phyloP scores from a whole-genome alignment of 2,329 filamentous ascomycete species.

The Colletotrichum zoysiae region DNA sequence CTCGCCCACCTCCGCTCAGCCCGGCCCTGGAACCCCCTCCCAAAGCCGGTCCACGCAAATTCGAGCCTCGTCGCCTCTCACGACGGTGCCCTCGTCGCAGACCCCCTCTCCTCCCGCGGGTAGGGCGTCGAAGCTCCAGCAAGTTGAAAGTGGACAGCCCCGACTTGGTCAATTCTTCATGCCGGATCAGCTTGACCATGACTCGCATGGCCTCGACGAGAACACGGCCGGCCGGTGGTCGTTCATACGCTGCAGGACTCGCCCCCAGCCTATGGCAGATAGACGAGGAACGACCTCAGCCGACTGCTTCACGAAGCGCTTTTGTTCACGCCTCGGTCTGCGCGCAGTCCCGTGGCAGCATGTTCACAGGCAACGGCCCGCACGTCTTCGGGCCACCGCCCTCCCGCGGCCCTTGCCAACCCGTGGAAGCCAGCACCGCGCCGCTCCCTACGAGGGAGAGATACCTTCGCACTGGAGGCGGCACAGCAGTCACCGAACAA shows the following conservation, averaged over 20 bases:
- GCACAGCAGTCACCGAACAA: slow-evolving; percentile 60
- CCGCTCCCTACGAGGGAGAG: slow-evolving; percentile 54
- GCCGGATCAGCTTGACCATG: slow-evolving; percentile 62
- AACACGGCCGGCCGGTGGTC: slow-evolving; percentile 24
- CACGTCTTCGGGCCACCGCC: slow-evolving; percentile 60
- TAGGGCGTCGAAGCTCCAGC: slow-evolving; percentile 34
- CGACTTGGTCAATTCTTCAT: slow-evolving; percentile 59
- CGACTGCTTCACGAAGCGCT: slow-evolving; percentile 59
- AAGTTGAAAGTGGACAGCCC: slow-evolving; percentile 44
- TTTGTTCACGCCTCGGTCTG: slow-evolving; percentile 61
- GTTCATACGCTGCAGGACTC: not conserved
- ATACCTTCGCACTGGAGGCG: slow-evolving; percentile 57
- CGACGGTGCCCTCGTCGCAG: slow-evolving; percentile 15
- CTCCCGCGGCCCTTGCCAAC: slow-evolving; percentile 61
- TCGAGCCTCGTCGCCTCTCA: not conserved
- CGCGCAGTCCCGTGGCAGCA: slow-evolving; percentile 59
- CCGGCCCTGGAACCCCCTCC: too few species aligned
- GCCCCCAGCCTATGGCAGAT: not conserved
- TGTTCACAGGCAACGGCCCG: slow-evolving; percentile 57
- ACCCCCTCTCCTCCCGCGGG: slow-evolving; percentile 25
- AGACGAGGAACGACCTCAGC: slow-evolving; percentile 56
- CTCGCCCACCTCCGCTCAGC: not conserved
- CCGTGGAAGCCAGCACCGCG: slow-evolving; percentile 63
- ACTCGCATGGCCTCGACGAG: slow-evolving; percentile 55
- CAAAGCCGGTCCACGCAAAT: not conserved